phyloP scores from a whole-genome alignment of 768 basidiomycete species.

The Termitomyces sp. region DNA sequence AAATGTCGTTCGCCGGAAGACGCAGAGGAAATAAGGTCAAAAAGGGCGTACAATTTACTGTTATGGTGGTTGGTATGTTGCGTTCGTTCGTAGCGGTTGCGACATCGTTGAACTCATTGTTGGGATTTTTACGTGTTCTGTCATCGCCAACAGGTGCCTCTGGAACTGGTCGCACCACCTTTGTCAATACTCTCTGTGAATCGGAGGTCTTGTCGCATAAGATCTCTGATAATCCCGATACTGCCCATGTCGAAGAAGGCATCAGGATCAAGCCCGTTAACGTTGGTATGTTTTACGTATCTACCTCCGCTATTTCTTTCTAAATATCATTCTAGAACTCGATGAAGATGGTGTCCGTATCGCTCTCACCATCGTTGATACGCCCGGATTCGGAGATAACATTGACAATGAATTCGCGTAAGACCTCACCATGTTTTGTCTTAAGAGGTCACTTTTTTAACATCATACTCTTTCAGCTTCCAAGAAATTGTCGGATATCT shows the following conservation, averaged over 20 bases:
- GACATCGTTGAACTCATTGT: neutral
- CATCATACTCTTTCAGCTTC: constrained; percentile 50
- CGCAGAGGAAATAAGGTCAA: constrained; percentile 93
- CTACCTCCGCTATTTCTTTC: neutral
- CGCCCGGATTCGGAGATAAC: constrained; percentile 97
- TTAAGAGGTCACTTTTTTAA: neutral
- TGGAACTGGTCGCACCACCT: constrained; percentile 95
- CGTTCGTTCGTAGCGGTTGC: constrained; percentile 12
- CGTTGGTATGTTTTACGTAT: constrained; percentile 59
- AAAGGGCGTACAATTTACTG: constrained; percentile 97
- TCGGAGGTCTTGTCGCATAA: constrained; percentile 88
- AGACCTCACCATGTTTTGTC: constrained; percentile 25
- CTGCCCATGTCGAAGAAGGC: constrained; percentile 91
- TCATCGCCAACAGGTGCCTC: constrained; percentile 68
- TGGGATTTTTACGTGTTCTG: constrained; percentile 16
- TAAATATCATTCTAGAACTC: constrained; percentile 53
- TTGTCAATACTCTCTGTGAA: constrained; percentile 99
- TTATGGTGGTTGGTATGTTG: constrained; percentile 95
- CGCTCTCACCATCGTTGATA: constrained; percentile 96
- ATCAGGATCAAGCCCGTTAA: constrained; percentile 93
- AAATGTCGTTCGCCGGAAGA: constrained; percentile 82
- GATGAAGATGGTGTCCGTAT: constrained; percentile 99
- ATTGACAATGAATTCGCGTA: constrained; percentile 99
- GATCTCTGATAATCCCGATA: constrained; percentile 74
- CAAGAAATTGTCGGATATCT: constrained; percentile 95